phyloP scores from a whole-genome alignment of 116 monocot species.

The Phalaenopsis hybrid region DNA sequence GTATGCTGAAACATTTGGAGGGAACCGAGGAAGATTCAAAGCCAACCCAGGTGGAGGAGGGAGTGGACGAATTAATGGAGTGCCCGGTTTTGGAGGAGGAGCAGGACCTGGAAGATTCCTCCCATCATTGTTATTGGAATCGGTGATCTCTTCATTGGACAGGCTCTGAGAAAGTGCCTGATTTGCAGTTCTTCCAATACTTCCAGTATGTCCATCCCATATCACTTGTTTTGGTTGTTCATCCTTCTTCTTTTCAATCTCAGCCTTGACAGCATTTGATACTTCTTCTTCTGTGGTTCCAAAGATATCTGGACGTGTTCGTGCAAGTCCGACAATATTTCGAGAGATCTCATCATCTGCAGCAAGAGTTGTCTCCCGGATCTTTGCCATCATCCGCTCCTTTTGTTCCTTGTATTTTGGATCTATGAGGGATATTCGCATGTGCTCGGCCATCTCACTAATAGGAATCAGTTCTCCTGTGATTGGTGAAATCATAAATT shows the following conservation, averaged over 20 bases:
- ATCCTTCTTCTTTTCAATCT: constrained; percentile 98
- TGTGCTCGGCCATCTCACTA: constrained; percentile 97
- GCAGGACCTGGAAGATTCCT: constrained; percentile 60
- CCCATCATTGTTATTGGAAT: constrained; percentile 32
- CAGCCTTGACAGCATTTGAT: constrained; percentile 92
- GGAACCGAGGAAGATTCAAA: constrained; percentile 63
- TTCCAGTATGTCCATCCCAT: constrained; percentile 96
- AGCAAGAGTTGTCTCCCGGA: constrained; percentile 88
- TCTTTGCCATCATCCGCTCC: constrained; percentile 99
- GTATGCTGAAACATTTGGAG: constrained; percentile 32
- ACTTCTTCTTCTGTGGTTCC: constrained; percentile 98
- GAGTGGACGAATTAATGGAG: constrained; percentile 62
- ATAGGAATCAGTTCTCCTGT: constrained; percentile 95
- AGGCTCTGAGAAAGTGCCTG: constrained; percentile 73
- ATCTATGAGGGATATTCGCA: constrained; percentile 96
- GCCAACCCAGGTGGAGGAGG: constrained; percentile 75
- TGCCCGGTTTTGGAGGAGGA: constrained; percentile 53
- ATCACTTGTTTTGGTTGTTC: constrained; percentile 97
- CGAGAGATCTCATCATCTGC: constrained; percentile 94
- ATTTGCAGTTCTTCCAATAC: constrained; percentile 92
- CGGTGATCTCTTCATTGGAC: constrained; percentile 41
- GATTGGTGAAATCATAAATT: constrained; percentile 90
- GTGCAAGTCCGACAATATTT: constrained; percentile 95
- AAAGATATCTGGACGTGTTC: constrained; percentile 97
- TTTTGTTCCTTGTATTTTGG: constrained; percentile 99